These are phyloP conservation scores for Harrya chromipes DNA, from an alignment of 768 basidiomycete species.

Conservation along the genomic window DNA sequence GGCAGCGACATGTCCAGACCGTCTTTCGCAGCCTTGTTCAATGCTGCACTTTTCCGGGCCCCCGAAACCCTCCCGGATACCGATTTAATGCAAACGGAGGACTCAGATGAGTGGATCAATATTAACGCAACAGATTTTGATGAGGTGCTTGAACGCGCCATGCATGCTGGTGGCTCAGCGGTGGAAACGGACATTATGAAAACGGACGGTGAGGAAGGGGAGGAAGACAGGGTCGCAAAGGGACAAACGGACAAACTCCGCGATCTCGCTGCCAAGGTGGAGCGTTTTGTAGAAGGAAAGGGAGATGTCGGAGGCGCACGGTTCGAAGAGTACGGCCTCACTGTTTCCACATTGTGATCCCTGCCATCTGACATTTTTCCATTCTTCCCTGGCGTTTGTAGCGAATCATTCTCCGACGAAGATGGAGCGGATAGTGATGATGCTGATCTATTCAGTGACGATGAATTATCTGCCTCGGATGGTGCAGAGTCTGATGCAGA, in stretches of 20 bases:
- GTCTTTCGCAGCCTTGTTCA: slow-evolving; percentile 75
- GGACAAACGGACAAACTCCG: slow-evolving; percentile 69
- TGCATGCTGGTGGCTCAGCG: slow-evolving; percentile 12
- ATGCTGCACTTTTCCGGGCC: slow-evolving; percentile 52
- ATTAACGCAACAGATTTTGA: slow-evolving; percentile 77
- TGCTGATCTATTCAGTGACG: slow-evolving; percentile 40
- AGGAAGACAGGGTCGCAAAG: slow-evolving; percentile 47
- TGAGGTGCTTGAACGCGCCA: slow-evolving; percentile 53
- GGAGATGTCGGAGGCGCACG: slow-evolving; percentile 86
- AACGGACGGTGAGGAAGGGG: slow-evolving; percentile 36
- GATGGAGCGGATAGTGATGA: slow-evolving; percentile 32
- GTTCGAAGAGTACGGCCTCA: slow-evolving; percentile 78
- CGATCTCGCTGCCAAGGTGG: slow-evolving; percentile 80
- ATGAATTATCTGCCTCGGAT: slow-evolving; percentile 45
- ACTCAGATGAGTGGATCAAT: slow-evolving; percentile 83
- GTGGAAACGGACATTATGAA: slow-evolving; percentile 46
- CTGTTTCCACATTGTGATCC: neutral
- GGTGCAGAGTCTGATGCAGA: slow-evolving; percentile 37
- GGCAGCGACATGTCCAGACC: slow-evolving; percentile 57
- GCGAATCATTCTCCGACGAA: slow-evolving; percentile 70
- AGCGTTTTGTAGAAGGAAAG: slow-evolving; percentile 85
- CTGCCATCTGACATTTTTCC: neutral
- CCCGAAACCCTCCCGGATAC: slow-evolving; percentile 24
- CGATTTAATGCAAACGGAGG: slow-evolving; percentile 44
- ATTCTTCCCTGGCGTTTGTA: slow-evolving; percentile 22